Percentiles rank a stretch among this genome's conserved stretches.
These are phyloP conservation scores for Aureobasidium pullulans DNA, from an alignment of 2,329 filamentous ascomycete genomes.

Conservation along the genomic window DNA sequence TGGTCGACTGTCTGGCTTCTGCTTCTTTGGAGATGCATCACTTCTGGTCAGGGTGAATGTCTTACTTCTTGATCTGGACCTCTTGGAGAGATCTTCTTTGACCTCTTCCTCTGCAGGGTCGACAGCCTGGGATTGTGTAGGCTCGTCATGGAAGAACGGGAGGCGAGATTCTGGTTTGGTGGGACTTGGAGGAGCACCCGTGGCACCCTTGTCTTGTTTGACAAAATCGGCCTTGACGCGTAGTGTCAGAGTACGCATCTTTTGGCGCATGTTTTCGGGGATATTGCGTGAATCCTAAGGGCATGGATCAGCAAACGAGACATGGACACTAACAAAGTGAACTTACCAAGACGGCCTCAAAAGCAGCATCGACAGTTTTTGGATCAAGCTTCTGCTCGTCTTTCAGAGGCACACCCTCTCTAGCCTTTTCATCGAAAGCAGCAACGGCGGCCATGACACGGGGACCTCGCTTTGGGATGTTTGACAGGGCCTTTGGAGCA, in stretches of 20 bases:
- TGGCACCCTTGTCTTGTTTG: constrained; percentile 62
- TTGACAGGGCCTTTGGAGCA: constrained; percentile 23
- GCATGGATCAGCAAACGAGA: not conserved
- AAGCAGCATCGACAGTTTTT: constrained; percentile 54
- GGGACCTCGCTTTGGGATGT: constrained; percentile 39
- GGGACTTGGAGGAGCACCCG: constrained; percentile 14
- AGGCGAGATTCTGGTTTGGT: constrained; percentile 13
- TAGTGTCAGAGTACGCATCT: constrained; percentile 83
- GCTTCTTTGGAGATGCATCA: constrained; percentile 66
- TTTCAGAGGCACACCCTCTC: constrained; percentile 31
- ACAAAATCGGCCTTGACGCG: constrained; percentile 96
- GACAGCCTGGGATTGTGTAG: not conserved
- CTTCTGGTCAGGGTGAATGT: constrained; percentile 73
- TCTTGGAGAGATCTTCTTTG: constrained; percentile 24
- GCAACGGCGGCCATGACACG: constrained; percentile 60
- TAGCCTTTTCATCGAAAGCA: constrained; percentile 49
- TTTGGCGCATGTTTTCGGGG: constrained; percentile 84
- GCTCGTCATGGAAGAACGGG: constrained; percentile 11
- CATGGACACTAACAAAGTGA: not conserved
- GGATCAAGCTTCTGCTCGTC: constrained; percentile 43
- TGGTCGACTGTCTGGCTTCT: constrained; percentile 54
- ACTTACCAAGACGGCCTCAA: constrained; percentile 52
- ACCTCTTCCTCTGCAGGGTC: constrained; percentile 13
- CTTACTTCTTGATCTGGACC: constrained; percentile 53
- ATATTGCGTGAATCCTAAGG: constrained; percentile 72